Evolutionary conservation across 495 filamentous ascomycete species (phyloP).

Genomic region (Podospora bellae-mahoneyi): DNA sequence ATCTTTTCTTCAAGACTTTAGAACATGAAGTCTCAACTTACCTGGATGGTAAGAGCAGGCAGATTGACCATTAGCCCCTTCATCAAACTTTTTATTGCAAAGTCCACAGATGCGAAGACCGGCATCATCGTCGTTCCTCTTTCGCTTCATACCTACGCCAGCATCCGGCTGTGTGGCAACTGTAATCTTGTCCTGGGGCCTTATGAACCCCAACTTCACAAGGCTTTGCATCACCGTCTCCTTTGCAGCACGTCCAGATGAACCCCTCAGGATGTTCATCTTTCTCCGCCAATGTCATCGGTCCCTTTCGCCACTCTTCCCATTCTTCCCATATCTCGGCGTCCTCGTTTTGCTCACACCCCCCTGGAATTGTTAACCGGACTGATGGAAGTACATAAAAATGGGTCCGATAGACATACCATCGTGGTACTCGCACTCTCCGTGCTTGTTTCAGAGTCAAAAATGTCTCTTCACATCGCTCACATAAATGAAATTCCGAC

Average conservation of each 20-base stretch:
- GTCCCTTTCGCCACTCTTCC: background rate
- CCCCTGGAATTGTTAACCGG: background rate
- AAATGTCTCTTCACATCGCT: background rate
- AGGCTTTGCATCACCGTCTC: background rate
- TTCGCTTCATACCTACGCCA: background rate
- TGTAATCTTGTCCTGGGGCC: background rate
- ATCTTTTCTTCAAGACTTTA: background rate
- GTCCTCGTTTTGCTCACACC: background rate
- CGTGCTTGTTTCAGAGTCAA: background rate
- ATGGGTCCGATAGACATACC: background rate
- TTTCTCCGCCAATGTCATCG: background rate
- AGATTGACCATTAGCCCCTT: background rate
- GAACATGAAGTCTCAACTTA: background rate
- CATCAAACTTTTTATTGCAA: background rate
- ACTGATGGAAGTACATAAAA: background rate
- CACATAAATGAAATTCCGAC: background rate
- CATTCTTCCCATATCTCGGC: background rate
- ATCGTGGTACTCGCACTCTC: background rate
- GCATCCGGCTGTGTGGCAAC: background rate
- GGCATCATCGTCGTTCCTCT: background rate
- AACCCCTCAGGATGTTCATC: background rate
- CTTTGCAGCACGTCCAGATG: background rate
- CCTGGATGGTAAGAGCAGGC: background rate
- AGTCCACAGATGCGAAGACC: background rate
- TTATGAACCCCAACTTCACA: background rate